Evolutionary conservation across 2,329 filamentous ascomycete species (phyloP).

Genomic region (Calonectria ilicicola): DNA sequence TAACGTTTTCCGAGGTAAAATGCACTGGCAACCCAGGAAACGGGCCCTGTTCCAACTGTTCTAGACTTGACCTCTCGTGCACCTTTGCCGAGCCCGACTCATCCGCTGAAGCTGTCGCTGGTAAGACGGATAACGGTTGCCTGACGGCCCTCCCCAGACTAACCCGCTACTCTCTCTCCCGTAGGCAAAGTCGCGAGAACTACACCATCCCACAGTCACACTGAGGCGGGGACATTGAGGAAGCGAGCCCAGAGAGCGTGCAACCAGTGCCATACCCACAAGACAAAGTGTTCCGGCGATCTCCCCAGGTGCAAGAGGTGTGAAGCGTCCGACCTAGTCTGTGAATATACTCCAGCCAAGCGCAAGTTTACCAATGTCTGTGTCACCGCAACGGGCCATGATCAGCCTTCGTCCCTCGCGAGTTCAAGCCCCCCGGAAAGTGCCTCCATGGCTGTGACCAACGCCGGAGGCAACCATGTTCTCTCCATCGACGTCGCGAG

Average conservation of each 20-base stretch:
- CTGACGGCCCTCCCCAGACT: neutral
- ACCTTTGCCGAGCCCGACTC: conserved; percentile 46
- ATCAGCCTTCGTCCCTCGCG: conserved; percentile 15
- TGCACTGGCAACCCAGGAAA: conserved; percentile 52
- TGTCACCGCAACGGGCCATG: conserved; percentile 30
- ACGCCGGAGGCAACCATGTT: conserved; percentile 27
- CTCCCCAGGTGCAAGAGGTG: conserved; percentile 54
- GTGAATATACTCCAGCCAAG: conserved; percentile 55
- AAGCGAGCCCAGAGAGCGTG: conserved; percentile 58
- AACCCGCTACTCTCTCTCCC: neutral
- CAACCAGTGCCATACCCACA: conserved; percentile 55
- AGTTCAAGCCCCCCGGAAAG: conserved; percentile 26
- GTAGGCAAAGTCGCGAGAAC: conserved; percentile 51
- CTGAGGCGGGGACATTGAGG: conserved; percentile 55
- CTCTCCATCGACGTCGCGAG: conserved; percentile 39
- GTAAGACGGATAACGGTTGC: neutral
- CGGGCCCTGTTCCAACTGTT: conserved; percentile 53
- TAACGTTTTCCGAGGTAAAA: conserved; percentile 51
- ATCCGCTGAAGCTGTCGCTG: conserved; percentile 36
- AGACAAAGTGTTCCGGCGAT: conserved; percentile 58
- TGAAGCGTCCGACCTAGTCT: conserved; percentile 47
- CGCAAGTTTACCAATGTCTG: conserved; percentile 52
- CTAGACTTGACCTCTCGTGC: conserved; percentile 51
- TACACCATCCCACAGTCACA: conserved; percentile 54
- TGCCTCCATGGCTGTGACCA: conserved; percentile 34